phyloP scores from a whole-genome alignment of 2,329 filamentous ascomycete genomes.

The Diaporthe citrichinensis region DNA sequence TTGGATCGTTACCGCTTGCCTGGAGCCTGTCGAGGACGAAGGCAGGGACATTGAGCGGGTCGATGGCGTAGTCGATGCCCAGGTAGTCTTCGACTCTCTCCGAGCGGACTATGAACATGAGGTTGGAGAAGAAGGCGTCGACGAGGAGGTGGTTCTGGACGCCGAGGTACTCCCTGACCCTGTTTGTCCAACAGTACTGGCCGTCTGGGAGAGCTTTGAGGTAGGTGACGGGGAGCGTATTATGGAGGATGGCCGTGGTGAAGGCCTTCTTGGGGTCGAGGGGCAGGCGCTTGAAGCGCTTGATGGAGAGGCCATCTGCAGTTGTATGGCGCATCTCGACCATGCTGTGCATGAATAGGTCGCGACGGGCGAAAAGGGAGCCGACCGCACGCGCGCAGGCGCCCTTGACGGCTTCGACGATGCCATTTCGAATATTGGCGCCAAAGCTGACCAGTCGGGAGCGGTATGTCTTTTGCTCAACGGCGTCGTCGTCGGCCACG shows the following conservation, averaged over 20 bases:
- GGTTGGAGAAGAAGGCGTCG: conserved; percentile 28
- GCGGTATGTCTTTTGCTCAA: conserved; percentile 3
- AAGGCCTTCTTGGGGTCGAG: conserved; percentile 24
- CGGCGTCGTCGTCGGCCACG: conserved; percentile 4
- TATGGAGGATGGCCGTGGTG: conserved; percentile 32
- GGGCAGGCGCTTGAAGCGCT: conserved; percentile 43
- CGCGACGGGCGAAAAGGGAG: conserved; percentile 21
- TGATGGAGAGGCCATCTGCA: conserved; percentile 40
- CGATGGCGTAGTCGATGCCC: conserved; percentile 28
- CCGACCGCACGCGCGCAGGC: conserved; percentile 18
- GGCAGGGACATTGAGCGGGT: conserved; percentile 29
- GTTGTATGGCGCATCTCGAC: conserved; percentile 38
- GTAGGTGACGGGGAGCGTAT: conserved; percentile 36
- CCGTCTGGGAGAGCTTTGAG: conserved; percentile 33
- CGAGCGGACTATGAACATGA: conserved; percentile 16
- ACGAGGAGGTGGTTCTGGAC: conserved; percentile 23
- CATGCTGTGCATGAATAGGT: conserved; percentile 25
- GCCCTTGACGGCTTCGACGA: conserved; percentile 7
- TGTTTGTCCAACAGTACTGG: conserved; percentile 39
- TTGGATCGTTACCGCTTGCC: conserved; percentile 23
- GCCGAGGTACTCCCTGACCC: conserved; percentile 35
- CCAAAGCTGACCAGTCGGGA: conserved; percentile 21
- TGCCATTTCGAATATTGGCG: conserved; percentile 21
- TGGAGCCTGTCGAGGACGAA: conserved; percentile 28
- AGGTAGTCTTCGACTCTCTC: conserved; percentile 26